Conservation (phyloP, 2,329 filamentous ascomycete species). For the Alternaria panax region DNA sequence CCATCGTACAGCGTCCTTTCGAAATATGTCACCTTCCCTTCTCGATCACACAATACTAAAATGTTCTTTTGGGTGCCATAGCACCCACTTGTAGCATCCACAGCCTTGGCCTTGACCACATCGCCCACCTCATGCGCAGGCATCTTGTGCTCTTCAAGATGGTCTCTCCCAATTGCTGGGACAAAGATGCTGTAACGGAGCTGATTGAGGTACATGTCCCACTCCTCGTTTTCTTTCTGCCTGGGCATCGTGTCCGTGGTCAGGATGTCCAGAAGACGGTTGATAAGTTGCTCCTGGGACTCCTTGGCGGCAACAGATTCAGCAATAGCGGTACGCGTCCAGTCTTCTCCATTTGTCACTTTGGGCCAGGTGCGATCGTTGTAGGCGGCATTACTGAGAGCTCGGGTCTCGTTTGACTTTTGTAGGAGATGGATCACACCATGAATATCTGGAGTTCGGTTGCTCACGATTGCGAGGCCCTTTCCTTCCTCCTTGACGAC, state of each 20-base stretch:
- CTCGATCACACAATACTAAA: conserved; percentile 62
- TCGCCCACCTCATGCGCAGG: conserved; percentile 50
- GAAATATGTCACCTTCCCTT: conserved; percentile 66
- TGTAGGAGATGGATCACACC: conserved; percentile 61
- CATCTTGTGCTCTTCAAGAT: conserved; percentile 50
- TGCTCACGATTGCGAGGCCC: conserved; percentile 66
- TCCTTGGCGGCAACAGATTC: conserved; percentile 54
- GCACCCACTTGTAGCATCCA: conserved; percentile 55
- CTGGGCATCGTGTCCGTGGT: conserved; percentile 63
- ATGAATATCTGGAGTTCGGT: conserved; percentile 62
- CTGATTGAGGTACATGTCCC: conserved; percentile 64
- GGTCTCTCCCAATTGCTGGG: conserved; percentile 61
- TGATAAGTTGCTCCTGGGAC: conserved; percentile 59
- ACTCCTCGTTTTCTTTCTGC: conserved; percentile 56
- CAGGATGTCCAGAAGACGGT: conserved; percentile 61
- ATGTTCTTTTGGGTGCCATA: conserved; percentile 73
- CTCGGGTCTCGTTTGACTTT: conserved; percentile 60
- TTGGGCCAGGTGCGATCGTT: conserved; percentile 69
- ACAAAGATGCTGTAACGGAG: conserved; percentile 68
- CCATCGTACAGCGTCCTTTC: conserved; percentile 68
- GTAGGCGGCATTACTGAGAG: conserved; percentile 68
- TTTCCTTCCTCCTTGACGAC: conserved; percentile 33
- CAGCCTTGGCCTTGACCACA: conserved; percentile 49
- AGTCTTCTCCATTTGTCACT: conserved; percentile 63
- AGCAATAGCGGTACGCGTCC: conserved; percentile 59